Evolutionary conservation across 768 basidiomycete genomes (phyloP).

Genomic region (Hortiboletus campestris): DNA sequence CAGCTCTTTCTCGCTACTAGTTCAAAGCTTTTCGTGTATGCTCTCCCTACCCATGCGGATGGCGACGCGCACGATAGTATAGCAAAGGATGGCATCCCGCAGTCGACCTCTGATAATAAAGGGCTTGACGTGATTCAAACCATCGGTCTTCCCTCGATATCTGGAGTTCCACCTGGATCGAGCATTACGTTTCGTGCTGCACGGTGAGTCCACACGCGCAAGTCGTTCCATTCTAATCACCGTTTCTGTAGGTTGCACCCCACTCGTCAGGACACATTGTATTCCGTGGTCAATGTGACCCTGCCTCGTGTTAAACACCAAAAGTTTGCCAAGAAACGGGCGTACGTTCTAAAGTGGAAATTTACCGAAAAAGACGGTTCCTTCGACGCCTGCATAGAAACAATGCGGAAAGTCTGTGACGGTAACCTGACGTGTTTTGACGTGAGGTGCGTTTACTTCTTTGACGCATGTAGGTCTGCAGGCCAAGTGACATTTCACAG

Average conservation of each 20-base stretch:
- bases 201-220: conserved; percentile 37
- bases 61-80: background rate
- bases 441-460: conserved; percentile 57
- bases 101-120: conserved; percentile 17
- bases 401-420: conserved; percentile 70
- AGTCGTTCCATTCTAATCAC: conserved; percentile 5
- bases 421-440: conserved; percentile 86
- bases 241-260: conserved; percentile 55
- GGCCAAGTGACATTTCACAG: conserved; percentile 39
- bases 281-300: conserved; percentile 69
- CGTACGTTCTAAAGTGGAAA: conserved; percentile 74
- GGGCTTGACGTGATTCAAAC: conserved; percentile 46
- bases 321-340: conserved; percentile 55
- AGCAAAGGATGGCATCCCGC: conserved; percentile 29
- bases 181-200: conserved; percentile 58
- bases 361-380: conserved; percentile 61
- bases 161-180: conserved; percentile 45
- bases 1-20: conserved; percentile 71
- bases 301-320: conserved; percentile 55
- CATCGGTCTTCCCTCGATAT: conserved; percentile 51
- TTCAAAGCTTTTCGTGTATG: conserved; percentile 60
- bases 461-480: conserved; percentile 1
- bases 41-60: conserved; percentile 39
- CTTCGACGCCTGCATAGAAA: conserved; percentile 51
- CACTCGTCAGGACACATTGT: conserved; percentile 49